These are phyloP conservation scores for Globisporangium iwayamae DNA, from an alignment of 352 stramenopile genomes.

Conservation along the genomic window DNA sequence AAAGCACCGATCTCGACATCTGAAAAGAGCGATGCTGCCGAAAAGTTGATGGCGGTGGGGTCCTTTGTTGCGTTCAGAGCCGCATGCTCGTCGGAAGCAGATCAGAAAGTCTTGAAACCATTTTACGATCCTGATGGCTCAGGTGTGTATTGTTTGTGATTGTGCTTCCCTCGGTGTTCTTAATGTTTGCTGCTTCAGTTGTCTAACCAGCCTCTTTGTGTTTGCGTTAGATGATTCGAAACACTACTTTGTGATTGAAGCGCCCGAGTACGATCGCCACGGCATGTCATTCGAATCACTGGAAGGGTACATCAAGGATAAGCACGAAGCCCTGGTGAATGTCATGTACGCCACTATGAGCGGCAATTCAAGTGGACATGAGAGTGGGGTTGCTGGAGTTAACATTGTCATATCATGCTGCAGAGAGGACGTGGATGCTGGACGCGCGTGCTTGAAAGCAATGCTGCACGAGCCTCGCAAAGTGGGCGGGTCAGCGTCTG, in stretches of 20 bases:
- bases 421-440: slow-evolving; percentile 4
- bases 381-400: background rate
- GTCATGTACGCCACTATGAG: slow-evolving; percentile 3
- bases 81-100: background rate
- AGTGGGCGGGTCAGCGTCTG: background rate
- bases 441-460: slow-evolving; percentile 1
- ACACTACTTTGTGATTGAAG: slow-evolving; percentile 29
- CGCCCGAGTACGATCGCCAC: slow-evolving; percentile 24
- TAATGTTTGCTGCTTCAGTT: background rate
- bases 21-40: background rate
- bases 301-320: slow-evolving; percentile 18
- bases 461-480: slow-evolving; percentile 2
- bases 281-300: slow-evolving; percentile 14
- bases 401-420: background rate
- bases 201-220: background rate
- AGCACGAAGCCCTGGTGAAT: background rate
- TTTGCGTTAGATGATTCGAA: slow-evolving; percentile 27
- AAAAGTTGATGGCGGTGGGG: slow-evolving; percentile 4
- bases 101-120: slow-evolving; percentile 7
- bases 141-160: slow-evolving; percentile 11
- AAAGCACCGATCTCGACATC: background rate
- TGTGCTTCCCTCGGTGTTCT: slow-evolving; percentile 12
- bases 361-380: background rate
- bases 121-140: slow-evolving; percentile 15
- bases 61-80: slow-evolving; percentile 14